A percentile compares a stretch with the other conserved stretches of the same genome.
These are phyloP conservation scores for Zelopaecilomyces penicillatus DNA, from an alignment of 2,329 filamentous ascomycete species.

Conservation along the genomic window DNA sequence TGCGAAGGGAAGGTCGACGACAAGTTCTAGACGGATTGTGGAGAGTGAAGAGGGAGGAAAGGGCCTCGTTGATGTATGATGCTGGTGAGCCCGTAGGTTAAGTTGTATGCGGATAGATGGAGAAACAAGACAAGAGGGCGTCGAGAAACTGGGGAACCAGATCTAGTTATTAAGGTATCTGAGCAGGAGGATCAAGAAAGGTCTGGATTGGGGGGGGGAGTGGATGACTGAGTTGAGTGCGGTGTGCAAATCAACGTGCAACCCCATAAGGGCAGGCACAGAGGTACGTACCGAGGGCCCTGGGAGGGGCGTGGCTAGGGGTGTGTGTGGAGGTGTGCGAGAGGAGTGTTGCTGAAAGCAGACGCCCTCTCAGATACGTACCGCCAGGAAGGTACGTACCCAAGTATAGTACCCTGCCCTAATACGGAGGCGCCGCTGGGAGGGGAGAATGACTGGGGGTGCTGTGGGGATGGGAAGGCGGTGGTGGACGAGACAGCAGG, in stretches of 20 bases:
- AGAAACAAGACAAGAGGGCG: slow-evolving; percentile 8
- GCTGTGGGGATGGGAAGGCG: not conserved
- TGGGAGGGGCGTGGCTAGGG: no score
- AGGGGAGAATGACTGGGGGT: slow-evolving; percentile 2
- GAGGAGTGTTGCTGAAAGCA: no score
- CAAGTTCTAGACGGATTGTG: not conserved
- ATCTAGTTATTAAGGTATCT: slow-evolving; percentile 11
- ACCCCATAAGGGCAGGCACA: slow-evolving; percentile 1
- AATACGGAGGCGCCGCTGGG: slow-evolving; percentile 8
- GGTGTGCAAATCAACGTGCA: no score
- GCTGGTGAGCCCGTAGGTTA: not conserved
- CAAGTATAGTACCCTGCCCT: not conserved
- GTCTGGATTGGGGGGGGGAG: slow-evolving; percentile 5
- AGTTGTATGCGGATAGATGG: slow-evolving; percentile 10
- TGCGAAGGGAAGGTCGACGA: no score
- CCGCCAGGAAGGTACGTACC: slow-evolving; percentile 4
- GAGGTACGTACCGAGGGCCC: not conserved
- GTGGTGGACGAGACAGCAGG: not conserved
- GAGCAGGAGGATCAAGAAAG: slow-evolving; percentile 8
- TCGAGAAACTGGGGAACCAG: slow-evolving; percentile 11
- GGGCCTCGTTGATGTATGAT: slow-evolving; percentile 2
- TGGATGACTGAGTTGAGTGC: not conserved
- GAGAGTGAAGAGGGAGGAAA: not conserved
- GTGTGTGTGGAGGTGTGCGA: no score
- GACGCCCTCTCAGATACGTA: not conserved